Conservation (phyloP, 805 yeast species). For the Saturnispora gosingensis region DNA sequence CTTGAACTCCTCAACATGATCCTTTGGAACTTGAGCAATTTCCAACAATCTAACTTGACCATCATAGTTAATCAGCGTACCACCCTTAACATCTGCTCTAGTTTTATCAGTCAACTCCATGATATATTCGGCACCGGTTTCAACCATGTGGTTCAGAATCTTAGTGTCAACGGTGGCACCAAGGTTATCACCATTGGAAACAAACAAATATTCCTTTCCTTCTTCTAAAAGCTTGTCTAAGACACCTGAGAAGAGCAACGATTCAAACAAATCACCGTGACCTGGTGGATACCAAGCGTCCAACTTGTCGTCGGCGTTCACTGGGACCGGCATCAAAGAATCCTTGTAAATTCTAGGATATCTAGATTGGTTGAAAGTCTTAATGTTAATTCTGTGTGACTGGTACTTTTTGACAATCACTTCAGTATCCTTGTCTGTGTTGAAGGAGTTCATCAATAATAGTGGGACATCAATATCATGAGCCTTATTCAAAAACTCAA, state of each 20-base stretch:
- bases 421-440: conserved; percentile 93
- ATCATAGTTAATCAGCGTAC: conserved; percentile 92
- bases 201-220: conserved; percentile 92
- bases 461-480: conserved; percentile 92
- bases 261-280: conserved; percentile 95
- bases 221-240: conserved; percentile 80
- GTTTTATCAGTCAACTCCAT: conserved; percentile 99
- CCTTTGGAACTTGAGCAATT: conserved; percentile 98
- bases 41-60: conserved; percentile 91
- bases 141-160: conserved; percentile 87
- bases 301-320: conserved; percentile 56
- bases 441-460: conserved; percentile 96
- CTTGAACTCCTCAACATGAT: conserved; percentile 96
- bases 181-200: conserved; percentile 95
- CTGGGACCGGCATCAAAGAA: conserved; percentile 92
- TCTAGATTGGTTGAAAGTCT: conserved; percentile 95
- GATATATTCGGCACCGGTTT: conserved; percentile 84
- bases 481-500: conserved; percentile 84
- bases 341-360: conserved; percentile 94
- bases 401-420: conserved; percentile 93
- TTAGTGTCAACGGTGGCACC: conserved; percentile 96
- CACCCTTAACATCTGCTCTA: conserved; percentile 99
- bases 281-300: conserved; percentile 99
- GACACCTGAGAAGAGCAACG: conserved; percentile 82
- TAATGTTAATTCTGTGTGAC: conserved; percentile 90